A percentile compares a stretch with the other conserved stretches of the same genome.
These are phyloP conservation scores for Pyrenula massariospora DNA, from an alignment of 495 filamentous ascomycete species.

Conservation along the genomic window DNA sequence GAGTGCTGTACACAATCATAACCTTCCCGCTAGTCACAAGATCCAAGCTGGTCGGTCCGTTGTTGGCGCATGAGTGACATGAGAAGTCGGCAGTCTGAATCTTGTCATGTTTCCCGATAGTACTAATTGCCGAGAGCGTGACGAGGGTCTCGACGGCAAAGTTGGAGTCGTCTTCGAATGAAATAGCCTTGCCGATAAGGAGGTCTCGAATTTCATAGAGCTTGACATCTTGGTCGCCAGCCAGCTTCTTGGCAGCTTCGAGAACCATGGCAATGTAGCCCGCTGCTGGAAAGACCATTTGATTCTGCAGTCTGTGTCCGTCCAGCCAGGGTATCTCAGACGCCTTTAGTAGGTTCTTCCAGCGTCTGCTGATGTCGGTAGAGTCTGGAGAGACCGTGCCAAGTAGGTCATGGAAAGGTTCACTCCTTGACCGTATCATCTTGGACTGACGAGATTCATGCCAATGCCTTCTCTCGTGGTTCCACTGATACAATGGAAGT, in stretches of 20 bases:
- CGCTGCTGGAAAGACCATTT: slow-evolving; percentile 37
- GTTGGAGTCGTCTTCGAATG: slow-evolving; percentile 28
- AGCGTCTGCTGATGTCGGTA: slow-evolving; percentile 13
- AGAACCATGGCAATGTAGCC: slow-evolving; percentile 40
- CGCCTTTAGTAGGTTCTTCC: slow-evolving; percentile 7
- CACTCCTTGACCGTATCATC: slow-evolving; percentile 6
- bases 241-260: slow-evolving; percentile 22
- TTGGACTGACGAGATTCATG: slow-evolving; percentile 31
- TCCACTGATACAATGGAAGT: slow-evolving; percentile 31
- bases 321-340: slow-evolving; percentile 14
- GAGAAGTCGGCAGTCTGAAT: slow-evolving; percentile 11
- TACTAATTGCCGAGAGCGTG: slow-evolving; percentile 17
- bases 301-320: slow-evolving; percentile 14
- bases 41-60: background rate
- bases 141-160: slow-evolving; percentile 22
- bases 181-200: slow-evolving; percentile 33
- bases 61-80: slow-evolving; percentile 1
- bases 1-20: slow-evolving; percentile 18
- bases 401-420: slow-evolving; percentile 18
- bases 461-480: slow-evolving; percentile 34
- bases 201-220: slow-evolving; percentile 24
- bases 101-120: slow-evolving; percentile 17
- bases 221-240: slow-evolving; percentile 6
- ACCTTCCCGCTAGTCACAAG: slow-evolving; percentile 11
- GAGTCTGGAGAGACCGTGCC: slow-evolving; percentile 14